Percentiles rank a stretch among this genome's conserved stretches.
Evolutionary conservation across 75 land plant genomes (phyloP).

Genomic region (Cryptomeria japonica): DNA sequence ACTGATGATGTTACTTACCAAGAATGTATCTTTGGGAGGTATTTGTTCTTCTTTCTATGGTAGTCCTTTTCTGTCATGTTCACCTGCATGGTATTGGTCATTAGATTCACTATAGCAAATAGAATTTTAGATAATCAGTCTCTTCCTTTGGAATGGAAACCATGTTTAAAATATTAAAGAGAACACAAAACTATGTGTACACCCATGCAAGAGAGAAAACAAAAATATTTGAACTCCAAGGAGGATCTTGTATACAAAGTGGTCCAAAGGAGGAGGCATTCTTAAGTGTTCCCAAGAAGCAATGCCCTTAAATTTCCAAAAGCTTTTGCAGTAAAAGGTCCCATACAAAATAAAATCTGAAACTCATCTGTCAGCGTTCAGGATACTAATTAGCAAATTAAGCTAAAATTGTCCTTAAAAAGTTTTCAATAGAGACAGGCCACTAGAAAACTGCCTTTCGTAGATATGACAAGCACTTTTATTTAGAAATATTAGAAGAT

Average conservation of each 20-base stretch:
- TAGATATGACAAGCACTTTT: too few relatives aligned
- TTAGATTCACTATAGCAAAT: background rate
- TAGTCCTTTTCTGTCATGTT: slow-evolving; percentile 99
- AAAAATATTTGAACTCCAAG: background rate
- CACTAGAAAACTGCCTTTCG: too few relatives aligned
- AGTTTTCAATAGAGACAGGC: too few relatives aligned
- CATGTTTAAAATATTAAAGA: background rate
- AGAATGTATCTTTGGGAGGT: slow-evolving; percentile 94
- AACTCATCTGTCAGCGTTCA: too few relatives aligned
- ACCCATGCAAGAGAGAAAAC: background rate
- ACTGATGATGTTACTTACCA: slow-evolving; percentile 51
- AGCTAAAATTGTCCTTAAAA: too few relatives aligned
- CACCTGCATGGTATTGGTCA: slow-evolving; percentile 51
- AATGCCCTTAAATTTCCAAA: too few relatives aligned
- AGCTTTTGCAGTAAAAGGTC: too few relatives aligned
- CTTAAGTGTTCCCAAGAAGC: too few relatives aligned
- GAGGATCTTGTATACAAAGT: background rate
- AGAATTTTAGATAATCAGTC: background rate
- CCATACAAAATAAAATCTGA: too few relatives aligned
- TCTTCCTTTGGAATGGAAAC: background rate
- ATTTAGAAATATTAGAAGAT: too few relatives aligned
- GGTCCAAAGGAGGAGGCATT: too few relatives aligned
- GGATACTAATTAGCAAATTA: too few relatives aligned
- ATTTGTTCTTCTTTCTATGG: slow-evolving; percentile 99
- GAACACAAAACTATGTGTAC: background rate